Evolutionary conservation across 768 basidiomycete species (phyloP), one percentile per base, ranked within the genome.

Genomic region (Russula abietina): DNA sequence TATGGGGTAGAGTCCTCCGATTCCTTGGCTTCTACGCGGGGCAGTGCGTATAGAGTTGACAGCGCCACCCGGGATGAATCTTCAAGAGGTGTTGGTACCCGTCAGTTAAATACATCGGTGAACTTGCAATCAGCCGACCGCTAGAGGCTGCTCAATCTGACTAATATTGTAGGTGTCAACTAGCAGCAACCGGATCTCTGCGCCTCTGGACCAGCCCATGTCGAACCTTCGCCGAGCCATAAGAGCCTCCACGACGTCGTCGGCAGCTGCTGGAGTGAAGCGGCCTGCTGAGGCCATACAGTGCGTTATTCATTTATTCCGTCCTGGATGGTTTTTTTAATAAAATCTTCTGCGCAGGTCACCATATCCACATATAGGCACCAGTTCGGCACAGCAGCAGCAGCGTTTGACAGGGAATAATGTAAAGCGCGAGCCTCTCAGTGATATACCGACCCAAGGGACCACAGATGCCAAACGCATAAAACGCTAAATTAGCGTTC

Each of bases 391-490:
- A 12, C 65, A 59, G 33, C 64, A 65, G 38, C 61, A 60, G 28
- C 52, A 56, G 22, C 54, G 49, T 26, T 45, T 51, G 12, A 6
- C 52, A 16, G 36, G 30, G 36, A 45, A 16, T 59, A 22, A 24
- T 32, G 59, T 56, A 22, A 41, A 48, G 43, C 57, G 61, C 22
- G 48, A 59, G 24, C 58, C 61, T 24, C 55, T 68, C 17, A 33
- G 61, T 11, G 55, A 56, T 56, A 45, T 68, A 38, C 57, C 46
- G 9, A 24, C 61, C 7, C 61, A 61, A 6, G 57, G 53, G 24
- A 46, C 58, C 17, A 46, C 55, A 12, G 67, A 68, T 33, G 61
- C 51, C 19, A 68, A 68, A n/a, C 67, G 67, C 7, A 26, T 68
- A 22, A 62, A 45, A 48, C 65, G 59, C 16, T 68, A 22, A 57